A percentile compares a stretch with the other conserved stretches of the same genome.
Conservation (phyloP, 192 early-diverging fungal genomes). For the Phycomyces nitens region DNA sequence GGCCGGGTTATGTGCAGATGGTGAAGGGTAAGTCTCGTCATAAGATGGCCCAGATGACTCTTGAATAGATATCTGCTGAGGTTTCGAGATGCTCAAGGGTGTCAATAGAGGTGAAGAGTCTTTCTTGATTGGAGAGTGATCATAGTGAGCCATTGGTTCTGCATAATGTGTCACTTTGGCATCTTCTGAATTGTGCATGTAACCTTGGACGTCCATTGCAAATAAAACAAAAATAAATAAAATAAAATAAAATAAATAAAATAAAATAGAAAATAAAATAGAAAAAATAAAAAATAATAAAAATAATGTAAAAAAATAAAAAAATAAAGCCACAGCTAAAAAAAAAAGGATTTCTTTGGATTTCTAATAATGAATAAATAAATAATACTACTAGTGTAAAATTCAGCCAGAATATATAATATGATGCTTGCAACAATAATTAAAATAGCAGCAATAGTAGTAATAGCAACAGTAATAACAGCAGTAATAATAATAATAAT, state of each 20-base stretch:
- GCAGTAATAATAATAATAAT: too few relatives aligned
- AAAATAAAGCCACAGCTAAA: background rate
- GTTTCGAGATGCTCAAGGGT: background rate
- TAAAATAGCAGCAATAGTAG: too few relatives aligned
- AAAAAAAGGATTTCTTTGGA: background rate
- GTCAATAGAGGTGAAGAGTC: conserved; percentile 3
- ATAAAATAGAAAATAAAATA: conserved; percentile 3
- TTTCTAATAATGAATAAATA: too few relatives aligned
- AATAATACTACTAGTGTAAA: too few relatives aligned
- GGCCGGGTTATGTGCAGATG: conserved; percentile 14
- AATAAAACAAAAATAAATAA: background rate
- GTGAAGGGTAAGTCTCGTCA: background rate
- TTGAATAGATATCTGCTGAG: background rate
- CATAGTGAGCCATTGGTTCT: conserved; percentile 1
- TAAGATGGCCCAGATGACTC: conserved; percentile 8
- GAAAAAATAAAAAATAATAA: conserved; percentile 11
- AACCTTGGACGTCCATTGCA: conserved; percentile 24
- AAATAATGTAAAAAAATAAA: background rate
- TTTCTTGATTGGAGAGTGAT: background rate
- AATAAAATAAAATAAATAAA: conserved; percentile 14
- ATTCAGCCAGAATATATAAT: too few relatives aligned
- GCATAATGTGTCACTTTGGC: conserved; percentile 8
- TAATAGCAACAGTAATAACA: too few relatives aligned
- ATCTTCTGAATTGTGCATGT: conserved; percentile 7
- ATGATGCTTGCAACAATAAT: too few relatives aligned